Evolutionary conservation across 371 early-diverging fungal species (phyloP), one percentile per base, ranked within the genome.

Genomic region (Smittium culicis): DNA sequence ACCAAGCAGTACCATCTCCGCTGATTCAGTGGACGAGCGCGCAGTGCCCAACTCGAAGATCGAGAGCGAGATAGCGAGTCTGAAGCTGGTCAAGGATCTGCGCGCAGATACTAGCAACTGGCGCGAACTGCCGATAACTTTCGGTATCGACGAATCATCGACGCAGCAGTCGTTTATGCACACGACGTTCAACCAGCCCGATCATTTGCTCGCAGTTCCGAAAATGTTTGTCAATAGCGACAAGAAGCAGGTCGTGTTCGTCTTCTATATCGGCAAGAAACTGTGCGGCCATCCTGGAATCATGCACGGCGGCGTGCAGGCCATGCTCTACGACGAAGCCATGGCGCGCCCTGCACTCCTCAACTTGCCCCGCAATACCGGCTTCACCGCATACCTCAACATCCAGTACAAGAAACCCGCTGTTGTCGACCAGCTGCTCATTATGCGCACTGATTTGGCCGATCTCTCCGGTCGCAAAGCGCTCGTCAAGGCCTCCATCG

Each of bases 341-440:
- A 76, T 80, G 54, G 85, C 82, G 20, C 79, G 72, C 32, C 81
- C 81, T 75, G 83, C 77, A n/a, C 73, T 74, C 60, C 73, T 69
- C 65, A 71, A 75, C 62, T 74, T 87, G 34, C 88, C 88, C 3
- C 81, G 82, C 70, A 80, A 80, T 62, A 79, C 84, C 24, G 90
- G 87, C 0, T 81, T 88, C 69, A 90, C 90, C 0, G 90, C 88
- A 20, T 85, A 84, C 76, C 77, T 90, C 62, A 82, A 86, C 61
- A 72, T 90, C 62, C 81, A 86, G 73, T 90, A 88, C 71, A 81
- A 83, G 33, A 72, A 76, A 17, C 86, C 88, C 27, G 83, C 83
- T 29, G 71, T 73, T 31, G 81, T 86, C 0, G 80, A 83, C 64
- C 83, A 84, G 72, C 80, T 86, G 73, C 73, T 88, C 33, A 79